Evolutionary conservation across 192 early-diverging fungal species (phyloP).

Genomic region (Mortierella claussenii): DNA sequence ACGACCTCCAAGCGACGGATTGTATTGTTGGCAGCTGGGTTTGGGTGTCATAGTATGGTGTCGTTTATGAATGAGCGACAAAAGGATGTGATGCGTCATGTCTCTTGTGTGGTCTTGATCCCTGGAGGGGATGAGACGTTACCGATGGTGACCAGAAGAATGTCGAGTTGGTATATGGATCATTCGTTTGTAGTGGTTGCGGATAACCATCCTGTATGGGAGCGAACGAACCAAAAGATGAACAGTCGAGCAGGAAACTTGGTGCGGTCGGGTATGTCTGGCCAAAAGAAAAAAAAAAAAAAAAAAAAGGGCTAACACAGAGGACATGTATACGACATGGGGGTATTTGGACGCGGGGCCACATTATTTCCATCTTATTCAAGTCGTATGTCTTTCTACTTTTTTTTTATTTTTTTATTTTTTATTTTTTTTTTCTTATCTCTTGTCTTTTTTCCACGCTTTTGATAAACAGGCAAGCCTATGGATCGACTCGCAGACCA

Average conservation of each 20-base stretch:
- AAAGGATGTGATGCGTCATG: slow-evolving; percentile 36
- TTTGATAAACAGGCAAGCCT: slow-evolving; percentile 6
- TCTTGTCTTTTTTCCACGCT: background rate
- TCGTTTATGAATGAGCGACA: slow-evolving; percentile 54
- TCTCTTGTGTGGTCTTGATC: slow-evolving; percentile 49
- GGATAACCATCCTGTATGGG: slow-evolving; percentile 46
- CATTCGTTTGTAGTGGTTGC: slow-evolving; percentile 41
- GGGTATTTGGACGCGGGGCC: too few species aligned
- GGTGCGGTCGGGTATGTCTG: slow-evolving; percentile 26
- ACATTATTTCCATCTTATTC: too few species aligned
- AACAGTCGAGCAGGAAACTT: slow-evolving; percentile 29
- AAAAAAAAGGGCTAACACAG: too few species aligned
- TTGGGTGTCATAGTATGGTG: slow-evolving; percentile 47
- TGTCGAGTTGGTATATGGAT: slow-evolving; percentile 37
- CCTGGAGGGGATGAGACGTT: slow-evolving; percentile 42
- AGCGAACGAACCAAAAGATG: slow-evolving; percentile 17
- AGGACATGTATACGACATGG: too few species aligned
- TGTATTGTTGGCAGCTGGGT: slow-evolving; percentile 46
- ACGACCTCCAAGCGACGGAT: slow-evolving; percentile 24
- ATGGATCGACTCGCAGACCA: slow-evolving; percentile 33
- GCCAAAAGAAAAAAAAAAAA: background rate
- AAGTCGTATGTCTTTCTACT: too few species aligned
- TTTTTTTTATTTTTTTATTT: background rate
- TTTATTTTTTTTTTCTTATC: background rate
- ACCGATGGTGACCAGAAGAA: slow-evolving; percentile 45